phyloP scores from a whole-genome alignment of 1,139 yeast genomes.

The Pneumocystis murina region DNA sequence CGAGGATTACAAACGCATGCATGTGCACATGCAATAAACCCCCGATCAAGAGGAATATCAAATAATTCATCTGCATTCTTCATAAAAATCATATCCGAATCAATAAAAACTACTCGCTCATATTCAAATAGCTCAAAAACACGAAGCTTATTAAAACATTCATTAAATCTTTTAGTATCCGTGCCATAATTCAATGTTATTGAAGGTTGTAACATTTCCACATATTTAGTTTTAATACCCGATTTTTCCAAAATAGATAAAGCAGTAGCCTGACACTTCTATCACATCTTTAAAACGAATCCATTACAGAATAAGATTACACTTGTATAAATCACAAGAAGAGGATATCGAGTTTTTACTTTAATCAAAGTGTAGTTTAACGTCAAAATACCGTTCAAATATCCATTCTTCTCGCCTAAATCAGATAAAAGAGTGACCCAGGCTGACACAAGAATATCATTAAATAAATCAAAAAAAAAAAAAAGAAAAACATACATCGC shows the following conservation, averaged over 20 bases:
- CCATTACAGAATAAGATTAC: conserved; percentile 21
- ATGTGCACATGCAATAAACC: conserved; percentile 40
- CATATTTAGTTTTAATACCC: conserved; percentile 29
- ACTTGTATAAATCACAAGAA: conserved; percentile 38
- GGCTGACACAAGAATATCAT: not conserved
- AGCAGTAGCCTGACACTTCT: not conserved
- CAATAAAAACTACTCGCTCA: conserved; percentile 37
- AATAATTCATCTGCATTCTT: conserved; percentile 43
- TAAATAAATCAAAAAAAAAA: not conserved
- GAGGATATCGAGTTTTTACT: conserved; percentile 32
- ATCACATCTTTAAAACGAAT: not conserved
- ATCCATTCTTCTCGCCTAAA: conserved; percentile 21
- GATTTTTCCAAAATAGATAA: conserved; percentile 23
- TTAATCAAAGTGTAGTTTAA: conserved; percentile 32
- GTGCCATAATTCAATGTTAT: conserved; percentile 30
- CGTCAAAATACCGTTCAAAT: conserved; percentile 36
- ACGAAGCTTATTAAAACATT: conserved; percentile 45
- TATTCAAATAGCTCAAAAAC: conserved; percentile 36
- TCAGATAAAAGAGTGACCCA: conserved; percentile 45
- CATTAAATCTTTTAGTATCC: conserved; percentile 36
- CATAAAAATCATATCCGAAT: conserved; percentile 41
- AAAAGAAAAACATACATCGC: not conserved
- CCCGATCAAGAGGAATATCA: conserved; percentile 26
- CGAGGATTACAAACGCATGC: conserved; percentile 48
- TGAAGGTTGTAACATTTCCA: conserved; percentile 32